Conservation (phyloP, 805 yeast species). For the Sugiyamaella marilandica region DNA sequence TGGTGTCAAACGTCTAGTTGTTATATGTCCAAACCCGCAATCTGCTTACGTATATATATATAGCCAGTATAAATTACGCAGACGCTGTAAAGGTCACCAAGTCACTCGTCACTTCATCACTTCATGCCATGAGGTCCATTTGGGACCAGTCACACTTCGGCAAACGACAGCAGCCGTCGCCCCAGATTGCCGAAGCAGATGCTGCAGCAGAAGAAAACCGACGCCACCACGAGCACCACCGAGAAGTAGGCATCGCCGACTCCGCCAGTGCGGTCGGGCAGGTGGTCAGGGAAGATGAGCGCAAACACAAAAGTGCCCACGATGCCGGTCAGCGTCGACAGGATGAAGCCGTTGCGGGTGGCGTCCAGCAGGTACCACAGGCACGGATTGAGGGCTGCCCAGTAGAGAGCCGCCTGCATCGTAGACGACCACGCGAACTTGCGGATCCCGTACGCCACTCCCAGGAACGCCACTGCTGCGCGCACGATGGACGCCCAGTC, state of each 20-base stretch:
- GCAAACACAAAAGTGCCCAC: conserved; percentile 30
- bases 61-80: too few species aligned
- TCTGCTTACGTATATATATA: not conserved
- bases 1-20: not conserved
- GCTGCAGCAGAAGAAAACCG: conserved; percentile 32
- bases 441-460: conserved; percentile 36
- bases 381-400: conserved; percentile 37
- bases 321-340: conserved; percentile 30
- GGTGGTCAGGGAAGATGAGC: conserved; percentile 20
- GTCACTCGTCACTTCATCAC: too few species aligned
- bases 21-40: not conserved
- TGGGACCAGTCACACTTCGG: too few species aligned
- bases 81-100: not conserved
- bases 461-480: conserved; percentile 37
- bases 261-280: conserved; percentile 15
- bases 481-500: conserved; percentile 36
- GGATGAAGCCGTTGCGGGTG: conserved; percentile 34
- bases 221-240: conserved; percentile 30
- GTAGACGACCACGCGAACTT: conserved; percentile 35
- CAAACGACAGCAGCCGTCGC: conserved; percentile 28
- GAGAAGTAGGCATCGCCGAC: conserved; percentile 25
- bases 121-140: too few species aligned
- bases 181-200: conserved; percentile 38
- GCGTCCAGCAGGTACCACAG: conserved; percentile 38
- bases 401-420: conserved; percentile 33